Base-by-base conservation (phyloP, 1,139 yeast genomes). In the Protomyces lactucae-debilis region DNA sequence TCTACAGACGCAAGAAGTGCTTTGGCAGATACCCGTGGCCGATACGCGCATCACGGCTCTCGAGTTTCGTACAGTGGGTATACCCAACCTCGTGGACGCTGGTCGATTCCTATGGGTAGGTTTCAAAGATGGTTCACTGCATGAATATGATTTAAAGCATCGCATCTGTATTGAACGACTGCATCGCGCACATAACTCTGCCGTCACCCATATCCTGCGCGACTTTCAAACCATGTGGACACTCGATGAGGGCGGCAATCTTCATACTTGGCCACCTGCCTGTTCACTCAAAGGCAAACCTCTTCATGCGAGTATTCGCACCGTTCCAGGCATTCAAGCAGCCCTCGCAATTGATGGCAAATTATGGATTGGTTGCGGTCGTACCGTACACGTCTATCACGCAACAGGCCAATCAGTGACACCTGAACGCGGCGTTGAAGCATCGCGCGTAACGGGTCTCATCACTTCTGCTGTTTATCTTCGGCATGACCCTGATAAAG, bases 211-310 rank as follows among this genome's bases (percentile, higher is more conserved):
- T 12, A 74, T 75, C 16, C 70, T 70, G 51, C 64, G 71, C 3
- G 68, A 69, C 10, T 70, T 69, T 8, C 63, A 67, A 18, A 71
- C 69, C 10, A 67, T 75, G 61, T 76, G 78, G 77, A 73, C 79
- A 0, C 56, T 78, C 56, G 77, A 78, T 55, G 78, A 75, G 3
- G 79, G 76, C 43, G 80, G 81, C 1, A 75, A 76, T 55, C 65
- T 77, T 1, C 73, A 75, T 61, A 68, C 76, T 1, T 78, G 80
- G 80, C 32, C 21, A 16, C 40, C 45, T 8, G 46, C 52, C 68
- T 69, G 9, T 25, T 59, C 63, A 8, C 16, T 59, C 51, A 52
- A 40, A 35, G 37, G 52, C 36, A 23, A 51, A n/a, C 52, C 63
- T 16, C 6, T 12, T 23, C 18, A 25, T 10, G 52, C 25, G 4